A percentile compares a stretch with the other conserved stretches of the same genome.
These are phyloP conservation scores for Tylopilus vinaceipallidus DNA, from an alignment of 768 basidiomycete genomes.

Conservation along the genomic window DNA sequence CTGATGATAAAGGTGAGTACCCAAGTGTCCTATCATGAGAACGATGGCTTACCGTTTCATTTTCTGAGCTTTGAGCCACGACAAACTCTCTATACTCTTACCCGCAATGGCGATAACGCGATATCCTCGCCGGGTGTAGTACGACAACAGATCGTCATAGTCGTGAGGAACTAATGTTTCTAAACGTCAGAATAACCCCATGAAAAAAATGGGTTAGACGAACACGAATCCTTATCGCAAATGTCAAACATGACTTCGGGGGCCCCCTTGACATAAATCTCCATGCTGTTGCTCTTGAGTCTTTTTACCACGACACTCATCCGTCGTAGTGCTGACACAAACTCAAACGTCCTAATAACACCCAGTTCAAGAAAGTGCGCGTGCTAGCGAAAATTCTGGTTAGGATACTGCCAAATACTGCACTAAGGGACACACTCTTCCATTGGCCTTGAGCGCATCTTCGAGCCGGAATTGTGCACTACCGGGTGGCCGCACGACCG, in stretches of 20 bases:
- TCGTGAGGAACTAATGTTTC: conserved; percentile 78
- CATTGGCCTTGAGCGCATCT: conserved; percentile 84
- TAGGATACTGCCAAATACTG: neutral
- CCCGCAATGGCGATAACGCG: conserved; percentile 98
- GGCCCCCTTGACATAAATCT: conserved; percentile 98
- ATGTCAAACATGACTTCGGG: conserved; percentile 98
- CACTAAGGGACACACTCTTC: conserved; percentile 52
- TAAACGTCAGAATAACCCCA: conserved; percentile 9
- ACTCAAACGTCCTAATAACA: conserved; percentile 94
- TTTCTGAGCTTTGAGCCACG: conserved; percentile 96
- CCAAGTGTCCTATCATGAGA: neutral
- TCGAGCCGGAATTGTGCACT: conserved; percentile 86
- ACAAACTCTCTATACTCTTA: conserved; percentile 88
- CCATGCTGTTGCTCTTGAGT: conserved; percentile 92
- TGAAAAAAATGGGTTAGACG: conserved; percentile 36
- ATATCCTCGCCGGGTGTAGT: conserved; percentile 96
- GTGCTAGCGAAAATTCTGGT: conserved; percentile 49
- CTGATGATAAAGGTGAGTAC: conserved; percentile 39
- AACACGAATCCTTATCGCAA: conserved; percentile 89
- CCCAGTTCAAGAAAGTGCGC: conserved; percentile 97
- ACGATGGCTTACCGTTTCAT: conserved; percentile 73
- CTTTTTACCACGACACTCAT: conserved; percentile 99
- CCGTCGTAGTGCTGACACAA: conserved; percentile 86
- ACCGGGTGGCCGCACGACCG: conserved; percentile 94
- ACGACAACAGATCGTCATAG: conserved; percentile 93